These are phyloP conservation scores for Daedaleopsis nitida DNA, from an alignment of 768 basidiomycete species.

Conservation along the genomic window DNA sequence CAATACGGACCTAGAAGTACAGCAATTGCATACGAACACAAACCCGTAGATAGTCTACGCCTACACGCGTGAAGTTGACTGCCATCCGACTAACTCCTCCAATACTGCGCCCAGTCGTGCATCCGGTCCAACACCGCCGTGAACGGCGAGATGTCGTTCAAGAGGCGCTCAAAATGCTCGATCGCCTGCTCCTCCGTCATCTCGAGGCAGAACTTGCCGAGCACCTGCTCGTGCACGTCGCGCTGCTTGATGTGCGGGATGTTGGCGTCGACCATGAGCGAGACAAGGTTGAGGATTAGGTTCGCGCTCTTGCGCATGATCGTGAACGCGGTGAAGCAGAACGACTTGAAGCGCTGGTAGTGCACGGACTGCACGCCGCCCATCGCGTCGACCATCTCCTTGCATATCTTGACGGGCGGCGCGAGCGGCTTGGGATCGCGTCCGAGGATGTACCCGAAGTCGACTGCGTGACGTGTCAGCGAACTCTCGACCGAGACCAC, in stretches of 20 bases:
- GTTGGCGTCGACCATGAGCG: conserved; percentile 96
- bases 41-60: not conserved
- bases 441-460: conserved; percentile 98
- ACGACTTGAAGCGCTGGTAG: conserved; percentile 93
- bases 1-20: not conserved
- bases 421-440: conserved; percentile 98
- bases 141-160: conserved; percentile 95
- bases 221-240: conserved; percentile 85
- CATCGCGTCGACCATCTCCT: conserved; percentile 99
- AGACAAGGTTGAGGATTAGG: conserved; percentile 93
- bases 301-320: conserved; percentile 96
- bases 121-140: conserved; percentile 92
- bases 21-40: not conserved
- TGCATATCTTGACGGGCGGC: conserved; percentile 97
- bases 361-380: conserved; percentile 96
- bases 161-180: conserved; percentile 90
- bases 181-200: conserved; percentile 96
- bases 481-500: too few species aligned
- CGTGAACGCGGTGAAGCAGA: conserved; percentile 97
- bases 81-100: conserved; percentile 57
- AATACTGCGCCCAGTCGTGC: conserved; percentile 89
- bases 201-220: conserved; percentile 95
- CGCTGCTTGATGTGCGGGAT: conserved; percentile 96
- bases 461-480: conserved; percentile 56
- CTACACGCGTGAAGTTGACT: too few species aligned